phyloP scores from a whole-genome alignment of 306 rosid species.

The Rubus idaeus region DNA sequence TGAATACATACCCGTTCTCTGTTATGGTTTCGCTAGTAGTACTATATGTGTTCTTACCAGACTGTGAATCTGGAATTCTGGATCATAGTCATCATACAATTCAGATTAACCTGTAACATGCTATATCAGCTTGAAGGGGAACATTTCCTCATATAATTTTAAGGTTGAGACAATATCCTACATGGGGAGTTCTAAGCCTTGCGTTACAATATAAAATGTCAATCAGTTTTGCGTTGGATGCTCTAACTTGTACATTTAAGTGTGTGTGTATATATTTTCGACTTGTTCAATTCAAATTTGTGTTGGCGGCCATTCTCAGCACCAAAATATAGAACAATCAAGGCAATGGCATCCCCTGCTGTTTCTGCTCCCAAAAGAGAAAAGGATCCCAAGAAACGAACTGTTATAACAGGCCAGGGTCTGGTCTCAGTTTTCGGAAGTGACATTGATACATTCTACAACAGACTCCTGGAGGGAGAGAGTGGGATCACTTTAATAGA shows the following conservation, averaged over 20 bases:
- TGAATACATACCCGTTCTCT: background rate
- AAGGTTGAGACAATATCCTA: background rate
- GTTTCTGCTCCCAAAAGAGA: conserved; percentile 61
- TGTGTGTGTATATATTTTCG: background rate
- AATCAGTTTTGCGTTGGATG: background rate
- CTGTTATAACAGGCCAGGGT: conserved; percentile 78
- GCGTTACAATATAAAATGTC: background rate
- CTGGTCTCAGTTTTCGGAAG: conserved; percentile 67
- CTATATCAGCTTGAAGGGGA: background rate
- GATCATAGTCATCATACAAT: background rate
- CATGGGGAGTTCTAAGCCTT: background rate
- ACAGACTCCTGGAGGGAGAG: conserved; percentile 63
- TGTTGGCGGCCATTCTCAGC: conserved; percentile 29
- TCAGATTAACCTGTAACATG: background rate
- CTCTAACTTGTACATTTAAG: background rate
- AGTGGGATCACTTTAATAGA: conserved; percentile 76
- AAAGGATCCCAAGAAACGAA: conserved; percentile 63
- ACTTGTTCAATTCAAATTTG: too few species aligned
- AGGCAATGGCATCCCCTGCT: conserved; percentile 42
- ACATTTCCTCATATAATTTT: background rate
- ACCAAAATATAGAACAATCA: conserved; percentile 42
- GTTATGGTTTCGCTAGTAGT: background rate
- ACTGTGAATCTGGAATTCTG: background rate
- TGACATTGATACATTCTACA: conserved; percentile 53
- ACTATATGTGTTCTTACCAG: background rate